A percentile compares a stretch with the other conserved stretches of the same genome.
phyloP scores from a whole-genome alignment of 2,329 filamentous ascomycete species.

The Magnaporthiopsis incrustans region DNA sequence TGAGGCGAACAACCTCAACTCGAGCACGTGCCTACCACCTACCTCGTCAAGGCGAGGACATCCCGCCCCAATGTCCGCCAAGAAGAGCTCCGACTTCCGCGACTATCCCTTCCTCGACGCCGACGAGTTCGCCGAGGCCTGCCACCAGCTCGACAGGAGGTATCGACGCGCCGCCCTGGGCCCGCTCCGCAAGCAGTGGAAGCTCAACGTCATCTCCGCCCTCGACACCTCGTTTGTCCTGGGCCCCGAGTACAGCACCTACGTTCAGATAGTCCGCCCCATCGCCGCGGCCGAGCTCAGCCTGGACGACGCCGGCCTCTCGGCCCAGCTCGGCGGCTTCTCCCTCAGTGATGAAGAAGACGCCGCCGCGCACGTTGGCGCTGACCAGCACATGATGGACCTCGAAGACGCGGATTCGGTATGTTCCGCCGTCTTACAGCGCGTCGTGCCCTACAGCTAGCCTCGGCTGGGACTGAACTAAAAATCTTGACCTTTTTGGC shows the following conservation, averaged over 20 bases:
- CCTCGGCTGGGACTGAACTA: background rate
- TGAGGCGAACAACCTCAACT: too few relatives aligned
- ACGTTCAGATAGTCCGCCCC: conserved; percentile 47
- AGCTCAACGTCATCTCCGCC: conserved; percentile 43
- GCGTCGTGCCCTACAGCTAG: background rate
- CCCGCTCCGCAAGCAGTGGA: conserved; percentile 44
- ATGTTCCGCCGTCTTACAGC: conserved; percentile 10
- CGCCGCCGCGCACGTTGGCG: conserved; percentile 13
- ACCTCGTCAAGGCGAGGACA: background rate
- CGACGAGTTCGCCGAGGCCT: conserved; percentile 58
- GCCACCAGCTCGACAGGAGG: conserved; percentile 51
- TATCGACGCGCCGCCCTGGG: conserved; percentile 53
- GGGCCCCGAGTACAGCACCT: conserved; percentile 40
- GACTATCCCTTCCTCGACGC: conserved; percentile 53
- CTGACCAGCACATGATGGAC: conserved; percentile 40
- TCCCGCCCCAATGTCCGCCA: background rate
- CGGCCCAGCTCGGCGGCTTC: conserved; percentile 35
- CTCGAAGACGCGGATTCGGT: conserved; percentile 46
- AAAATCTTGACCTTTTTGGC: background rate
- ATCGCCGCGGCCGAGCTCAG: conserved; percentile 30
- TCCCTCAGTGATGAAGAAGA: conserved; percentile 25
- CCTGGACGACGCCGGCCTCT: conserved; percentile 36
- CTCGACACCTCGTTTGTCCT: conserved; percentile 35
- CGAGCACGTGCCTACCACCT: conserved; percentile 2
- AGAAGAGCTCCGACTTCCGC: conserved; percentile 28